These are phyloP conservation scores for Tetradesmus lagerheimii DNA, from an alignment of 139 green algal genomes.

Conservation along the genomic window DNA sequence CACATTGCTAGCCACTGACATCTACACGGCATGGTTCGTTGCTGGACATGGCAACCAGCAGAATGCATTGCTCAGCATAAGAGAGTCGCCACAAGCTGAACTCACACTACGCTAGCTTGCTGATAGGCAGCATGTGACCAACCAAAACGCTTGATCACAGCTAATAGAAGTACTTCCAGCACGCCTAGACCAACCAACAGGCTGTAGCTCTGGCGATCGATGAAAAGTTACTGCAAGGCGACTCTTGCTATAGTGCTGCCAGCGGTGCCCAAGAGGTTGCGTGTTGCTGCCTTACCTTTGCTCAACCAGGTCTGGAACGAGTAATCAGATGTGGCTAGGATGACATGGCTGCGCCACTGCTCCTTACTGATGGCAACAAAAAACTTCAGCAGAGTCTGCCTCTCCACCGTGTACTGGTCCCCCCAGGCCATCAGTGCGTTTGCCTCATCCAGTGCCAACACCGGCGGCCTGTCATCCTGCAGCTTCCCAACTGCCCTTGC, in stretches of 20 bases:
- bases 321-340: too few relatives aligned
- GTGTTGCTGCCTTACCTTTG: constrained; percentile 13
- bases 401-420: constrained; percentile 9
- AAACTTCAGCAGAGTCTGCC: constrained; percentile 4
- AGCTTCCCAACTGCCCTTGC: too few relatives aligned
- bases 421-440: constrained; percentile 18
- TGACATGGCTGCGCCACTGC: constrained; percentile 14
- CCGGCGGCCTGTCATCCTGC: not conserved
- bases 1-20: not conserved
- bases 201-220: too few relatives aligned
- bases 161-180: not conserved
- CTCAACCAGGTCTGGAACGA: constrained; percentile 18
- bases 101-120: too few relatives aligned
- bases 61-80: too few relatives aligned
- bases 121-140: too few relatives aligned
- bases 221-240: constrained; percentile 4
- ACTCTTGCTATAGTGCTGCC: not conserved
- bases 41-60: not conserved
- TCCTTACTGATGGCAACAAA: constrained; percentile 25
- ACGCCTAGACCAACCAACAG: constrained; percentile 1
- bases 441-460: constrained; percentile 10
- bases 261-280: not conserved
- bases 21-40: not conserved
- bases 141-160: not conserved
- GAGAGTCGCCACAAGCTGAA: too few relatives aligned